phyloP scores from a whole-genome alignment of 345 rosid genomes.

The Euphorbia tirucalli region DNA sequence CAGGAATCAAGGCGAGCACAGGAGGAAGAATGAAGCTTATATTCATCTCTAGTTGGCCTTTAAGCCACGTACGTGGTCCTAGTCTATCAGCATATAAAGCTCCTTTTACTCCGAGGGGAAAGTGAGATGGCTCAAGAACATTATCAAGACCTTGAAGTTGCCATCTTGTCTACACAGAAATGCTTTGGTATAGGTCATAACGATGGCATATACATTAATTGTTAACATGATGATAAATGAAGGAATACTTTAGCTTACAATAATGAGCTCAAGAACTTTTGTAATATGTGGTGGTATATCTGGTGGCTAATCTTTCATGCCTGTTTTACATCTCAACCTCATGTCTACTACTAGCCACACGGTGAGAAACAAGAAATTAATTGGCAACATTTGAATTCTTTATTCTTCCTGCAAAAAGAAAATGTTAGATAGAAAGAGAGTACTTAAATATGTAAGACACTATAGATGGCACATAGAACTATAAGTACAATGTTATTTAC shows the following conservation, averaged over 20 bases:
- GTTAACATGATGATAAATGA: too few relatives aligned
- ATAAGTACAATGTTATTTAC: too few relatives aligned
- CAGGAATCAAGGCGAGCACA: constrained; percentile 60
- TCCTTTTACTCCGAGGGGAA: constrained; percentile 66
- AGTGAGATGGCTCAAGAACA: constrained; percentile 56
- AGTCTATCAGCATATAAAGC: constrained; percentile 55
- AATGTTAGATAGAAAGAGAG: too few relatives aligned
- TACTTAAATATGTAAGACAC: too few relatives aligned
- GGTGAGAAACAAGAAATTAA: constrained; percentile 59
- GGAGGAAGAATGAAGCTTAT: constrained; percentile 80
- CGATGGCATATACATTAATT: too few relatives aligned
- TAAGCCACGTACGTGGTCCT: constrained; percentile 50
- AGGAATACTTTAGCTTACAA: constrained; percentile 43
- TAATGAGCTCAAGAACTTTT: constrained; percentile 69
- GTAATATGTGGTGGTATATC: constrained; percentile 54
- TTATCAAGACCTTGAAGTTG: constrained; percentile 70
- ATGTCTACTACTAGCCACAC: constrained; percentile 82
- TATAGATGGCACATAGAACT: too few relatives aligned
- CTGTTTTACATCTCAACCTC: constrained; percentile 65
- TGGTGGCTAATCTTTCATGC: constrained; percentile 67
- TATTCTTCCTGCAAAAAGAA: constrained; percentile 57
- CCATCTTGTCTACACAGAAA: constrained; percentile 71
- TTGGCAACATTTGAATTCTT: constrained; percentile 90
- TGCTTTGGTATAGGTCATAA: constrained; percentile 4
- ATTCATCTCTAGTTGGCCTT: constrained; percentile 73